phyloP scores from a whole-genome alignment of 176 grass and related monocot genomes.

The Bromus sterilis region DNA sequence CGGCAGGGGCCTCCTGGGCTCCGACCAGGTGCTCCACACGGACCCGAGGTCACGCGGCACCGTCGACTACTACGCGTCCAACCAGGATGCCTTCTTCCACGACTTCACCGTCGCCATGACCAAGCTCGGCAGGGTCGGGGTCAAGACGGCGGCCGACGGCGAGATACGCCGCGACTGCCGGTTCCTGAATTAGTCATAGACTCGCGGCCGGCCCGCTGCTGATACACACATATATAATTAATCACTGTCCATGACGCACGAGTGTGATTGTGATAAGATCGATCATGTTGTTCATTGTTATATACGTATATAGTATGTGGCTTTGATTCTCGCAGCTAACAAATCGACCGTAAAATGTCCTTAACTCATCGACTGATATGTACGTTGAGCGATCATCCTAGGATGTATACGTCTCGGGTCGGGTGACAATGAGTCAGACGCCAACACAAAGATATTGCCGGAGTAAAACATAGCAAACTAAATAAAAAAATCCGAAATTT shows the following conservation, averaged over 20 bases:
- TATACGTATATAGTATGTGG: too few species aligned
- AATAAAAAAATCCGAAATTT: too few species aligned
- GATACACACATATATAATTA: not conserved
- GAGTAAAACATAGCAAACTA: too few species aligned
- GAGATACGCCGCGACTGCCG: constrained; percentile 67
- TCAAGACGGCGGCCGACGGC: constrained; percentile 51
- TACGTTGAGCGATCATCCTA: not conserved
- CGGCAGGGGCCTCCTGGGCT: constrained; percentile 47
- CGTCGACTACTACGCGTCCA: constrained; percentile 37
- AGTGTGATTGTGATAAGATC: not conserved
- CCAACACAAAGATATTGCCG: not conserved
- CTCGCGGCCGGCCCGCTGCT: not conserved
- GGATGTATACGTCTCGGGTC: not conserved
- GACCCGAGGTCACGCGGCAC: constrained; percentile 44
- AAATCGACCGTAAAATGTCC: not conserved
- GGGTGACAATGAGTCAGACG: not conserved
- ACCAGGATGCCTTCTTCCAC: constrained; percentile 41
- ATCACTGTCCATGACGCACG: not conserved
- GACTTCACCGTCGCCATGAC: constrained; percentile 36
- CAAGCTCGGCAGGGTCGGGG: constrained; percentile 53
- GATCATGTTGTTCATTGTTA: not conserved
- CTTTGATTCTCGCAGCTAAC: not conserved
- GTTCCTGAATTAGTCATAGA: constrained; percentile 16
- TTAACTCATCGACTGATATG: not conserved
- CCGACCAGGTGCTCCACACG: constrained; percentile 58